Conservation (phyloP, 169 alveolate genomes). For the Eimeria sp. region DNA sequence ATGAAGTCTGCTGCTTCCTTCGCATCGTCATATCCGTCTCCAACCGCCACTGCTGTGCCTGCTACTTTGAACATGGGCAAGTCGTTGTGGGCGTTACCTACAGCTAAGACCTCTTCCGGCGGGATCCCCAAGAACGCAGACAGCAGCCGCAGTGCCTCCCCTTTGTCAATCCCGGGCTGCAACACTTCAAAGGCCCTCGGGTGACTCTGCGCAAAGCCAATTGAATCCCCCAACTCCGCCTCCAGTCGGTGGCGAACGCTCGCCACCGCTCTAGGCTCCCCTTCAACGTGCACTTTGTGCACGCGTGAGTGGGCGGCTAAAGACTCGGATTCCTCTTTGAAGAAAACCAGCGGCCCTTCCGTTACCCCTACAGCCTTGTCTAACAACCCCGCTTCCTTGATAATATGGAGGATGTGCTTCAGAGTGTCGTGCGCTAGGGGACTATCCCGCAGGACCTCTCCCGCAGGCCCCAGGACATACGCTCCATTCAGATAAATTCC, state of each 20-base stretch:
- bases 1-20: slow-evolving; percentile 40
- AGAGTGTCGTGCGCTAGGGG: background rate
- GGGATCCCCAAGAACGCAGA: slow-evolving; percentile 16
- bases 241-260: background rate
- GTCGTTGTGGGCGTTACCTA: slow-evolving; percentile 90
- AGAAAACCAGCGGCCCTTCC: background rate
- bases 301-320: background rate
- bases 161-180: slow-evolving; percentile 9
- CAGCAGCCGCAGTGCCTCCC: slow-evolving; percentile 26
- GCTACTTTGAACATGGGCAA: slow-evolving; percentile 86
- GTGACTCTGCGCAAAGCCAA: slow-evolving; percentile 27
- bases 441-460: slow-evolving; percentile 28
- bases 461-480: background rate
- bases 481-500: slow-evolving; percentile 44
- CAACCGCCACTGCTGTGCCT: slow-evolving; percentile 86
- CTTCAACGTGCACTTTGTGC: background rate
- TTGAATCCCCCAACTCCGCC: slow-evolving; percentile 3
- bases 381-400: background rate
- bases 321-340: too few relatives aligned
- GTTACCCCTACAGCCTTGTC: background rate
- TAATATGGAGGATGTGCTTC: background rate
- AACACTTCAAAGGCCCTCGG: background rate
- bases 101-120: slow-evolving; percentile 85
- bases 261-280: slow-evolving; percentile 9
- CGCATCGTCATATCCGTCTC: slow-evolving; percentile 76